Evolutionary conservation across 192 early-diverging fungal species (phyloP).

Genomic region (Podila clonocystis): DNA sequence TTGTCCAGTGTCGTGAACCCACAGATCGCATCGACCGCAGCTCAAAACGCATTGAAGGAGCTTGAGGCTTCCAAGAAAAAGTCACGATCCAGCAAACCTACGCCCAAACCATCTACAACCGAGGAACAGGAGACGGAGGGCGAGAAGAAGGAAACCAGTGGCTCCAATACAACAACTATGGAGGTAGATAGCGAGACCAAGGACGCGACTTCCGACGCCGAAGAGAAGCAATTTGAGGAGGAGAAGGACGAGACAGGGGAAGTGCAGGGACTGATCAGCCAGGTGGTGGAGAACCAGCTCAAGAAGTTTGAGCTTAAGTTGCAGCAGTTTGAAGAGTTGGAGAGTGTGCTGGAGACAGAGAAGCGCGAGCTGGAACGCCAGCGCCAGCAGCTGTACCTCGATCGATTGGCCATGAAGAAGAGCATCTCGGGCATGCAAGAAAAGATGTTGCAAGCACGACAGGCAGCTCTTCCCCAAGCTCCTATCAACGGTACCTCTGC

Average conservation of each 20-base stretch:
- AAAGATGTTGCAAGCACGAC: conserved; percentile 36
- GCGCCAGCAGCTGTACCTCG: conserved; percentile 67
- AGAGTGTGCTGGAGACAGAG: conserved; percentile 88
- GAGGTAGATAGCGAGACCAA: not conserved
- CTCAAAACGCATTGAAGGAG: conserved; percentile 84
- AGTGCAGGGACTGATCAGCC: conserved; percentile 80
- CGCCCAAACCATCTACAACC: conserved; percentile 15
- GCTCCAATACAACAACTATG: not conserved
- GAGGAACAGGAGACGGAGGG: conserved; percentile 22
- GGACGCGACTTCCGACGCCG: not conserved
- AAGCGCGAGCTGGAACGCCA: conserved; percentile 81
- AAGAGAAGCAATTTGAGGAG: not conserved
- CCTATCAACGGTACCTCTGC: conserved; percentile 7
- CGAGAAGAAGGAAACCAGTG: not conserved
- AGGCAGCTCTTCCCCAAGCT: conserved; percentile 18
- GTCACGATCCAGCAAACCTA: conserved; percentile 7
- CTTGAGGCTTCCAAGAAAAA: conserved; percentile 54
- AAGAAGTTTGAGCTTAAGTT: conserved; percentile 94
- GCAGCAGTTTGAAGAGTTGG: conserved; percentile 93
- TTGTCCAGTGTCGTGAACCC: conserved; percentile 89
- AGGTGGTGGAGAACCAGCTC: conserved; percentile 86
- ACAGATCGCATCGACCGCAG: conserved; percentile 86
- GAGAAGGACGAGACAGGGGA: conserved; percentile 54
- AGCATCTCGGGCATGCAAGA: conserved; percentile 54
- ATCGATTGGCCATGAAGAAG: conserved; percentile 70